A percentile compares a stretch with the other conserved stretches of the same genome.
phyloP scores from a whole-genome alignment of 345 rosid genomes.

The Viola odorata region DNA sequence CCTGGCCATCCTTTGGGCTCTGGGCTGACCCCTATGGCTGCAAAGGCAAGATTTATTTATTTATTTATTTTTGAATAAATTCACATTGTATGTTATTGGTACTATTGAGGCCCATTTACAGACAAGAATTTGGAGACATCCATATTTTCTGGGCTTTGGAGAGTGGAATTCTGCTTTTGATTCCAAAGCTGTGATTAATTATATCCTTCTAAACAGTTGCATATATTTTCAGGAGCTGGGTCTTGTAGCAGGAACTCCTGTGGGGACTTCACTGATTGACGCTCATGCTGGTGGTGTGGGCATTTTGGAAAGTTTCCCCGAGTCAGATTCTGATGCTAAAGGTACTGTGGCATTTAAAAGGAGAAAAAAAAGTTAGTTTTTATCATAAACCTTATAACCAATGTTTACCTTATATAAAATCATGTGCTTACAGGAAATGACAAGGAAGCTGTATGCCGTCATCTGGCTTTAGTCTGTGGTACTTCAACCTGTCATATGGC shows the following conservation, averaged over 20 bases:
- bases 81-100: constrained; percentile 37
- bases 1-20: constrained; percentile 95
- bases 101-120: constrained; percentile 35
- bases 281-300: constrained; percentile 99
- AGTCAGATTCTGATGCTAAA: constrained; percentile 36
- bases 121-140: constrained; percentile 17
- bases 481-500: constrained; percentile 99
- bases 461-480: constrained; percentile 90
- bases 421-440: constrained; percentile 35
- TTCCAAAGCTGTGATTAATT: constrained; percentile 6
- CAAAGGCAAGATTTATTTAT: constrained; percentile 54
- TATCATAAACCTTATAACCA: not conserved
- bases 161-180: constrained; percentile 10
- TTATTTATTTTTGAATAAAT: constrained; percentile 32
- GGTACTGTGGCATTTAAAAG: constrained; percentile 35
- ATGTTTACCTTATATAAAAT: not conserved
- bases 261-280: constrained; percentile 87
- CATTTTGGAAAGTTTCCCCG: constrained; percentile 72
- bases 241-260: constrained; percentile 72
- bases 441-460: constrained; percentile 60
- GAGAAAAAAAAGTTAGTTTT: not conserved
- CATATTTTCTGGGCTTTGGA: constrained; percentile 21
- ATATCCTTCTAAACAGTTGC: constrained; percentile 10
- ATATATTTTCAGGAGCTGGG: constrained; percentile 64
- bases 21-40: constrained; percentile 85